Evolutionary conservation across 1,284 basidiomycete genomes (phyloP).

Genomic region (Cryptococcus depauperatus): DNA sequence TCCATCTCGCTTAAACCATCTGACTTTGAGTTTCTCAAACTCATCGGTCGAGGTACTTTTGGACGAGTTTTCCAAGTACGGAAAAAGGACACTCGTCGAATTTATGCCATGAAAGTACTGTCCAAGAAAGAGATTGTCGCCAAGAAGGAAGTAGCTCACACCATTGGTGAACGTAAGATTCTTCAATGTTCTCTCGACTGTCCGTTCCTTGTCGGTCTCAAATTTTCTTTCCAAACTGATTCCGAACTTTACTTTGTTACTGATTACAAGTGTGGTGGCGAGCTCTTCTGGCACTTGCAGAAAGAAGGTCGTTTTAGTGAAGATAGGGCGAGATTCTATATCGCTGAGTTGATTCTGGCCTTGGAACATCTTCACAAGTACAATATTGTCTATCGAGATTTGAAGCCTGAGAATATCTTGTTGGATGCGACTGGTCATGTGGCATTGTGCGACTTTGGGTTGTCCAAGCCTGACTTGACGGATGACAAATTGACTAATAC

Average conservation of each 20-base stretch:
- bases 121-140: conserved; percentile 98
- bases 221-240: conserved; percentile 97
- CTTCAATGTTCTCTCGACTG: conserved; percentile 88
- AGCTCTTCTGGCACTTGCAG: conserved; percentile 96
- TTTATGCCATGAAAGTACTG: conserved; percentile 99
- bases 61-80: conserved; percentile 99
- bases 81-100: conserved; percentile 93
- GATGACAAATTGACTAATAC: conserved; percentile 94
- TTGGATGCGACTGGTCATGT: conserved; percentile 95
- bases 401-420: conserved; percentile 96
- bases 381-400: conserved; percentile 91
- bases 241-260: conserved; percentile 93
- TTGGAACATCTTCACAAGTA: conserved; percentile 95
- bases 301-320: conserved; percentile 88
- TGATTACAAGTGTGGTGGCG: conserved; percentile 98
- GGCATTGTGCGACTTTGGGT: conserved; percentile 91
- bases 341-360: conserved; percentile 87
- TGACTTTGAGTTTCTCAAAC: conserved; percentile 97
- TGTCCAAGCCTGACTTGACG: conserved; percentile 91
- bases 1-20: conserved; percentile 74
- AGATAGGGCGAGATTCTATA: conserved; percentile 88
- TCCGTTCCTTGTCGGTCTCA: conserved; percentile 96
- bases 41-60: conserved; percentile 97
- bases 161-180: conserved; percentile 98
- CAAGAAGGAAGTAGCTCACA: conserved; percentile 99